Percentiles rank a stretch among this genome's conserved stretches.
phyloP scores from a whole-genome alignment of 2,329 filamentous ascomycete species.

The Talaromyces sp. region DNA sequence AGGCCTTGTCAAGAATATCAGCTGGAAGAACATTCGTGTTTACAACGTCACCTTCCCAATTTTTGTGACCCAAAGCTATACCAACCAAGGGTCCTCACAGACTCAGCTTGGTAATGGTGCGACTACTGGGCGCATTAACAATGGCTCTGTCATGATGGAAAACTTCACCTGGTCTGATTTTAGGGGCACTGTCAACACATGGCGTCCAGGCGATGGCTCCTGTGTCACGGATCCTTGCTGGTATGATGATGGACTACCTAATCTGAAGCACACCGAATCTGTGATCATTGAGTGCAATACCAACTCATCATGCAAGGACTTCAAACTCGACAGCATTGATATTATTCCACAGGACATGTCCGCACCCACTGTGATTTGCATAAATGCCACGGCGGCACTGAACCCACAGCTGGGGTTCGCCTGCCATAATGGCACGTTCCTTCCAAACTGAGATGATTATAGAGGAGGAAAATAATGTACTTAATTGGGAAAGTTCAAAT shows the following conservation, averaged over 20 bases:
- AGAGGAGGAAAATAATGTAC: not conserved
- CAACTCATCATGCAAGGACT: constrained; percentile 41
- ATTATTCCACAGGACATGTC: constrained; percentile 35
- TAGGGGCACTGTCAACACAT: constrained; percentile 47
- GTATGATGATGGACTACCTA: constrained; percentile 45
- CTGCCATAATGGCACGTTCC: constrained; percentile 40
- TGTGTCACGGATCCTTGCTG: constrained; percentile 49
- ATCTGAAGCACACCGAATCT: constrained; percentile 45
- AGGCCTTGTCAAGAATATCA: constrained; percentile 48
- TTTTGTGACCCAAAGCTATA: constrained; percentile 52
- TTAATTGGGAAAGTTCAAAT: not conserved
- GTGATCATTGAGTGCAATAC: constrained; percentile 49
- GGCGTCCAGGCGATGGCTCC: constrained; percentile 47
- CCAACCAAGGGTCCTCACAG: constrained; percentile 41
- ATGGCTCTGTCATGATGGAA: constrained; percentile 46
- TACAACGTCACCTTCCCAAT: constrained; percentile 52
- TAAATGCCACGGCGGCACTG: constrained; percentile 36
- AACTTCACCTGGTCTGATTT: constrained; percentile 48
- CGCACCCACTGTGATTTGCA: constrained; percentile 37
- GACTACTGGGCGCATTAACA: constrained; percentile 35
- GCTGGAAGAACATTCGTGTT: constrained; percentile 48
- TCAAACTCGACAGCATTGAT: constrained; percentile 36
- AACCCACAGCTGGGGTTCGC: constrained; percentile 40
- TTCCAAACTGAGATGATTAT: constrained; percentile 1
- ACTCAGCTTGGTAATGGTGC: constrained; percentile 29